A percentile compares a stretch with the other conserved stretches of the same genome.
phyloP scores from a whole-genome alignment of 257 asterid genomes.

The Forsythia viridissima region DNA sequence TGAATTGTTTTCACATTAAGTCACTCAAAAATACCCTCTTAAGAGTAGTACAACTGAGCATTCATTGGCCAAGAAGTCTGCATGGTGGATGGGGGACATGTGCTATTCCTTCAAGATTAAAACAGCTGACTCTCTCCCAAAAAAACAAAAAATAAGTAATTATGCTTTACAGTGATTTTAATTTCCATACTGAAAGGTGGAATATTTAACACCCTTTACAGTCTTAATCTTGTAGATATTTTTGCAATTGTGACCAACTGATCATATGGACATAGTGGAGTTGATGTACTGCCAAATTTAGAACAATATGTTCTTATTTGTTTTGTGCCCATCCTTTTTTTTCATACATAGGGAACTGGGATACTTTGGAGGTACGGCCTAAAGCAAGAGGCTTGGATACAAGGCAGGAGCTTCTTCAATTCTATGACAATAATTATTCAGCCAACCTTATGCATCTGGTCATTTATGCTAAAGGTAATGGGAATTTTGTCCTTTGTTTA shows the following conservation, averaged over 20 bases:
- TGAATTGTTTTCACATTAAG: neutral
- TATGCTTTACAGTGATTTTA: neutral
- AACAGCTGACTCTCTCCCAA: neutral
- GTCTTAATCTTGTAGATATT: slow-evolving; percentile 8
- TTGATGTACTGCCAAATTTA: neutral
- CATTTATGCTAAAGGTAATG: slow-evolving; percentile 80
- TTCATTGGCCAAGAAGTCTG: neutral
- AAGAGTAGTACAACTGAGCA: neutral
- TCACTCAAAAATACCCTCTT: neutral
- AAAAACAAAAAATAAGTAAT: neutral
- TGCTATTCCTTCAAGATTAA: neutral
- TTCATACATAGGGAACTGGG: slow-evolving; percentile 77
- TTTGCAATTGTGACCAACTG: neutral
- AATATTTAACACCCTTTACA: neutral
- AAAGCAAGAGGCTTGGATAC: slow-evolving; percentile 86
- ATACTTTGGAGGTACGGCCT: slow-evolving; percentile 86
- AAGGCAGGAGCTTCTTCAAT: slow-evolving; percentile 78
- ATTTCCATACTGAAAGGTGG: neutral
- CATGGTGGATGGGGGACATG: neutral
- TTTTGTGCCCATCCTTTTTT: neutral
- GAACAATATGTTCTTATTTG: slow-evolving; percentile 8
- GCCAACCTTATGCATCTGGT: slow-evolving; percentile 97
- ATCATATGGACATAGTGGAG: neutral
- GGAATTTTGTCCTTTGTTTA: slow-evolving; percentile 21
- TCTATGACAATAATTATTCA: slow-evolving; percentile 80